Evolutionary conservation across 768 basidiomycete species (phyloP).

Genomic region (Leccinellum albellum): DNA sequence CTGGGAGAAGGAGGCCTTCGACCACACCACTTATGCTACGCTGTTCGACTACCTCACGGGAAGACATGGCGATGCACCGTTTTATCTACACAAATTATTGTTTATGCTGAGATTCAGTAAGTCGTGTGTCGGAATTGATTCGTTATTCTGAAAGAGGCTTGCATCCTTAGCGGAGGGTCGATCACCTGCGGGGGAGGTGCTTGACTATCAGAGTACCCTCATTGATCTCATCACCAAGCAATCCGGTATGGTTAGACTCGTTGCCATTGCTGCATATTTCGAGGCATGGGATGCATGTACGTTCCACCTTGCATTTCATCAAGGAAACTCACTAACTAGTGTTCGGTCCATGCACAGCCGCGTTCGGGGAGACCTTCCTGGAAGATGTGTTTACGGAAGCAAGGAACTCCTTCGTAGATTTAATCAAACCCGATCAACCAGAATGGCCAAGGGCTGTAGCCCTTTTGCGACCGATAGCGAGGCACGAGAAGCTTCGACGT

Average conservation of each 20-base stretch:
- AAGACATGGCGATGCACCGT: conserved; percentile 6
- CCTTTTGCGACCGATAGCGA: conserved; percentile 13
- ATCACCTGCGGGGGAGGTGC: not conserved
- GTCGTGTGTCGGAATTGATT: not conserved
- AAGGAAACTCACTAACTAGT: not conserved
- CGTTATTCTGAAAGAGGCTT: not conserved
- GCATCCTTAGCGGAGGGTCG: conserved; percentile 6
- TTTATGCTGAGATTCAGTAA: conserved; percentile 19
- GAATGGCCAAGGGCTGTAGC: conserved; percentile 17
- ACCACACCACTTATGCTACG: conserved; percentile 3
- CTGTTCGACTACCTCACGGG: conserved; percentile 11
- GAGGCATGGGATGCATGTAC: conserved; percentile 9
- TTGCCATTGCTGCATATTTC: conserved; percentile 14
- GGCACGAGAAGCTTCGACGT: conserved; percentile 11
- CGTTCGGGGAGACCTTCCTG: not conserved
- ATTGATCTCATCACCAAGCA: conserved; percentile 3
- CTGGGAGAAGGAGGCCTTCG: conserved; percentile 17
- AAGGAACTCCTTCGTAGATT: not conserved
- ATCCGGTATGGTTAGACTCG: conserved; percentile 7
- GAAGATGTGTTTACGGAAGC: conserved; percentile 7
- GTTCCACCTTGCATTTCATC: not conserved
- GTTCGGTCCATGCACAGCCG: not conserved
- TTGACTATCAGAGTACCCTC: conserved; percentile 3
- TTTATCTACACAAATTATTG: conserved; percentile 14
- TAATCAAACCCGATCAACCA: conserved; percentile 3